Conservation (phyloP, 306 rosid species). For the Abrus pulchellus region DNA sequence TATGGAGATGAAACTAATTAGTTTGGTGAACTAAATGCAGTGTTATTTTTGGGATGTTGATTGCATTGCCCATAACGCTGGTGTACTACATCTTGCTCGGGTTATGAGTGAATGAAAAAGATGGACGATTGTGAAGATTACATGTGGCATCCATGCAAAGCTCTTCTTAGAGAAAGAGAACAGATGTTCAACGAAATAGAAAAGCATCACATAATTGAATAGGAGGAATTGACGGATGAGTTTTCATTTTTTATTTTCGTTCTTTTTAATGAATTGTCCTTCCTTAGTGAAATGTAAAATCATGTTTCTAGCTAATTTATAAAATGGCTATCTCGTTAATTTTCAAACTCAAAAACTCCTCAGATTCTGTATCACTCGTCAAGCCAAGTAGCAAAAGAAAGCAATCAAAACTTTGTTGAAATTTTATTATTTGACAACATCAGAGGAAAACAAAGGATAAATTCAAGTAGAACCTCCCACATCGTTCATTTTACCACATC, state of each 20-base stretch:
- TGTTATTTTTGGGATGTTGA: conserved; percentile 92
- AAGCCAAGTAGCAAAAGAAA: conserved; percentile 17
- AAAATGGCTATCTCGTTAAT: conserved; percentile 40
- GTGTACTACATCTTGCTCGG: conserved; percentile 93
- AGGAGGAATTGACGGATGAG: conserved; percentile 47
- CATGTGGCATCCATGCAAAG: conserved; percentile 45
- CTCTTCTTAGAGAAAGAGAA: conserved; percentile 34
- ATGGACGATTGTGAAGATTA: conserved; percentile 45
- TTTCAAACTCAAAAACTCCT: conserved; percentile 33
- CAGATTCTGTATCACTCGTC: conserved; percentile 28
- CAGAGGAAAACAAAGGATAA: background rate
- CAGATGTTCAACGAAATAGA: conserved; percentile 31
- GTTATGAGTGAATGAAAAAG: conserved; percentile 53
- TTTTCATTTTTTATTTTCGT: background rate
- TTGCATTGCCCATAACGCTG: conserved; percentile 92
- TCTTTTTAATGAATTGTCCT: conserved; percentile 34
- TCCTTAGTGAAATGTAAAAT: conserved; percentile 66
- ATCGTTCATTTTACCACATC: background rate
- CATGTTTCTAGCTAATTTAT: conserved; percentile 61
- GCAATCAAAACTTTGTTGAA: background rate
- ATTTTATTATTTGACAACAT: background rate
- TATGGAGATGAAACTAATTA: background rate
- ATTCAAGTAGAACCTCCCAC: background rate
- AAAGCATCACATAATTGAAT: conserved; percentile 44
- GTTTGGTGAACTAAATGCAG: conserved; percentile 58